Conservation (phyloP, 768 basidiomycete species). For the Rhizopogon vesiculosus region DNA sequence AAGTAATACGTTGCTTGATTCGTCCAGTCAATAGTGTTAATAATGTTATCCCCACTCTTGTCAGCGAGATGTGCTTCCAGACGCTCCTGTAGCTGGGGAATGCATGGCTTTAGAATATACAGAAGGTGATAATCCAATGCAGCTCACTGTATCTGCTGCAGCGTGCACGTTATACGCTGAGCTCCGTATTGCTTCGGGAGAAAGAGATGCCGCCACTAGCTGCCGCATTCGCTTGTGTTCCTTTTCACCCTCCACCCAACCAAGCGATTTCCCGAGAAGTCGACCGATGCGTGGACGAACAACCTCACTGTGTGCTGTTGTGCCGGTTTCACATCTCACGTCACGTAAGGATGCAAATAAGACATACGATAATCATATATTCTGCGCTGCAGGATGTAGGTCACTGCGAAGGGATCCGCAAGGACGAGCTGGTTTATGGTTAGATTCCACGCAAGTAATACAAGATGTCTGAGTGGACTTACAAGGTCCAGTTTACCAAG, state of each 20-base stretch:
- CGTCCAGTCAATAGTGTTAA: conserved; percentile 19
- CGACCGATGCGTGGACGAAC: conserved; percentile 29
- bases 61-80: conserved; percentile 15
- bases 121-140: background rate
- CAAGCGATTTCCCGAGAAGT: conserved; percentile 29
- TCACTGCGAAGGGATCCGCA: background rate
- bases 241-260: conserved; percentile 33
- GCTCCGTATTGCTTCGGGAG: conserved; percentile 28
- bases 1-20: conserved; percentile 15
- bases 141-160: conserved; percentile 24
- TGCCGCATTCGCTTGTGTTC: conserved; percentile 26
- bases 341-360: background rate
- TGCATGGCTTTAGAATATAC: background rate
- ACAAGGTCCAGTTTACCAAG: too few species aligned
- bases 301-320: conserved; percentile 24
- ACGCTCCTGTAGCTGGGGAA: conserved; percentile 10
- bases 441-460: too few species aligned
- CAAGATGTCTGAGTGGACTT: too few species aligned
- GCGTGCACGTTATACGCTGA: conserved; percentile 31
- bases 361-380: conserved; percentile 26
- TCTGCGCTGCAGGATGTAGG: background rate
- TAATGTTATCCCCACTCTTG: conserved; percentile 6
- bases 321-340: background rate
- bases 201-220: conserved; percentile 30
- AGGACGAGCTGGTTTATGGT: too few species aligned